Evolutionary conservation across 1,284 basidiomycete species (phyloP), one percentile per base, ranked within the genome.

Genomic region (Tilletia setariae): DNA sequence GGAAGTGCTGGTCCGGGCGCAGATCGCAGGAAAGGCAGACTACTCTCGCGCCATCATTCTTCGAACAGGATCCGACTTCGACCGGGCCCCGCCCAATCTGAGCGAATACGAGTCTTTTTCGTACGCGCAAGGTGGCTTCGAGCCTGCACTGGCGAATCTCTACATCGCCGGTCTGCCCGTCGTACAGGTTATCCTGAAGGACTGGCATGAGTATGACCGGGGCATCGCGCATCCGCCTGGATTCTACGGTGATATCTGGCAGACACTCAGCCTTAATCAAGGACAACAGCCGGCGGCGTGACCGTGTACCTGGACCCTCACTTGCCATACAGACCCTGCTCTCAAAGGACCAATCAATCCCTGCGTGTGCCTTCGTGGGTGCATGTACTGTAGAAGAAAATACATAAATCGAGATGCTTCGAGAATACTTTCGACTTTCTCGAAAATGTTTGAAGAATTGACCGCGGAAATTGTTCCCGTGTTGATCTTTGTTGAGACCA

Each of bases 41-140:
- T 86, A 86, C 74, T 73, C 81, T 1, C 83, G 86, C 51, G 79
- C 86, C 59, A 82, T 86, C 68, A 68, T 86, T 68, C 84, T 86
- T 79, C 83, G 86, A 25, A 85, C 86, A 6, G 69, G 63, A 1
- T 65, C 64, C 32, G 63, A 68, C 43, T 71, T 70, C 51, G 51
- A 53, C 21, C 51, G 56, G 8, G 56, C 30, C 56, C 56, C 28
- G 9, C 56, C 56, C 19, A 23, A 23, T 13, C 21, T 61, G 56
- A 32, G 56, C 15, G 32, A 61, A 21, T 61, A 32, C 13, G 28
- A 61, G 19, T 19, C 56, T 13, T 40, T 61, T 40, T 25, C 15
- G 35, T 61, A 32, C 56, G 56, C 32, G 16, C 28, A 61, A 19
- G 32, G 28, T 15, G 56, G 32, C 25, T 61, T 61, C 28, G 51